These are phyloP conservation scores for Gaeumannomyces sp. DNA, from an alignment of 2,329 filamentous ascomycete genomes.

Conservation along the genomic window DNA sequence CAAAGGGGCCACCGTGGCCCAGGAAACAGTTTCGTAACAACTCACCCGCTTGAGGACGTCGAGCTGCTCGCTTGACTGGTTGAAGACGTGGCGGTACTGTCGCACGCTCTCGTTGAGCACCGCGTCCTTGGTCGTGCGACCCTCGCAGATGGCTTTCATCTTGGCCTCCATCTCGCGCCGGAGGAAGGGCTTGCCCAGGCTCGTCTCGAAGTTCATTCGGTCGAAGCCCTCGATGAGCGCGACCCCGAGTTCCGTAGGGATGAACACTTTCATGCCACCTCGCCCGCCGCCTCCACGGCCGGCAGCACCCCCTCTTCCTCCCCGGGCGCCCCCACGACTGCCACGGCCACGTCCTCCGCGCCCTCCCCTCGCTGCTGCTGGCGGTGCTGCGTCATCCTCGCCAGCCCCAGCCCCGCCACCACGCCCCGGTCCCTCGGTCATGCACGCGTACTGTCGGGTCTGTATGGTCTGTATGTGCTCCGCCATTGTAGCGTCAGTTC, in stretches of 20 bases:
- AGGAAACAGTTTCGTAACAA: constrained; percentile 15
- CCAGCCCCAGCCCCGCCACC: background rate
- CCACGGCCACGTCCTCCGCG: constrained; percentile 28
- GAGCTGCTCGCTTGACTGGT: constrained; percentile 72
- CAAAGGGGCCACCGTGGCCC: no score
- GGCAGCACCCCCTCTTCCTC: constrained; percentile 35
- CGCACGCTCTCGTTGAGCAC: constrained; percentile 79
- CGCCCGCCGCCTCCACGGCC: constrained; percentile 38
- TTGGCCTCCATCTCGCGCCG: constrained; percentile 96
- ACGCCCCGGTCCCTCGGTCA: constrained; percentile 34
- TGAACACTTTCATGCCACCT: constrained; percentile 70
- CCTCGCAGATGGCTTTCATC: constrained; percentile 96
- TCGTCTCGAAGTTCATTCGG: constrained; percentile 86
- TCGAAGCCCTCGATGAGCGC: constrained; percentile 94
- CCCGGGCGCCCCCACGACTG: constrained; percentile 35
- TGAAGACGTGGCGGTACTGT: constrained; percentile 82
- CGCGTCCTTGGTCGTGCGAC: constrained; percentile 63
- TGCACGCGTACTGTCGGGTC: constrained; percentile 76
- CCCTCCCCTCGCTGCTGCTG: constrained; percentile 17
- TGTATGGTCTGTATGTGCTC: constrained; percentile 98
- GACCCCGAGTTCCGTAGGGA: constrained; percentile 85
- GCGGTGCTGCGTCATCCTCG: constrained; percentile 15
- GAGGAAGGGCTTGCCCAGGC: constrained; percentile 89
- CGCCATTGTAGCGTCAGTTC: constrained; percentile 97
- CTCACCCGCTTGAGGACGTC: constrained; percentile 57